Evolutionary conservation across 192 early-diverging fungal species (phyloP).

Genomic region (Podila horticola): DNA sequence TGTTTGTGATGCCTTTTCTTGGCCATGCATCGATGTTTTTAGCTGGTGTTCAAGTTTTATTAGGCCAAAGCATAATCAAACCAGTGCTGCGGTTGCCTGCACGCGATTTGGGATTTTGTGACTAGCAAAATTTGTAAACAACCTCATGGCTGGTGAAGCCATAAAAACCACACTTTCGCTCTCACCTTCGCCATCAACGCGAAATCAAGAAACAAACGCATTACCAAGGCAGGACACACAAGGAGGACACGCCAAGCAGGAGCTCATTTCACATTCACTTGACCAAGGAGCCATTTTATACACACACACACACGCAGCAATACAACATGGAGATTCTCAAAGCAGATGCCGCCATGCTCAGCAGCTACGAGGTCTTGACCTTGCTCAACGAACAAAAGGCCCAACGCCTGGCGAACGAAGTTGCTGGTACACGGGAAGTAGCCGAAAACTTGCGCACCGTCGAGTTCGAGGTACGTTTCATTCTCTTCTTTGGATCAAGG

Average conservation of each 20-base stretch:
- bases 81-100: too few species aligned
- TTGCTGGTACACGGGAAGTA: conserved; percentile 53
- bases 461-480: conserved; percentile 64
- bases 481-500: background rate
- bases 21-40: background rate
- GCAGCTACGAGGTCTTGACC: conserved; percentile 74
- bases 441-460: conserved; percentile 73
- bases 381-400: conserved; percentile 68
- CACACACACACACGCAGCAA: background rate
- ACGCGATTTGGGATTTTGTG: background rate
- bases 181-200: too few species aligned
- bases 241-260: background rate
- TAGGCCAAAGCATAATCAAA: too few species aligned
- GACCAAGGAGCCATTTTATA: too few species aligned
- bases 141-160: background rate
- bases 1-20: background rate
- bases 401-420: conserved; percentile 50
- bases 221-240: background rate
- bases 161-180: too few species aligned
- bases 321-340: conserved; percentile 70
- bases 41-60: too few species aligned
- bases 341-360: conserved; percentile 68
- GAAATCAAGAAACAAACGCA: too few species aligned
- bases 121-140: background rate
- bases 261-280: background rate